These are phyloP conservation scores for Ambrosia artemisiifolia DNA, from an alignment of 129 eudicot species.

Conservation along the genomic window DNA sequence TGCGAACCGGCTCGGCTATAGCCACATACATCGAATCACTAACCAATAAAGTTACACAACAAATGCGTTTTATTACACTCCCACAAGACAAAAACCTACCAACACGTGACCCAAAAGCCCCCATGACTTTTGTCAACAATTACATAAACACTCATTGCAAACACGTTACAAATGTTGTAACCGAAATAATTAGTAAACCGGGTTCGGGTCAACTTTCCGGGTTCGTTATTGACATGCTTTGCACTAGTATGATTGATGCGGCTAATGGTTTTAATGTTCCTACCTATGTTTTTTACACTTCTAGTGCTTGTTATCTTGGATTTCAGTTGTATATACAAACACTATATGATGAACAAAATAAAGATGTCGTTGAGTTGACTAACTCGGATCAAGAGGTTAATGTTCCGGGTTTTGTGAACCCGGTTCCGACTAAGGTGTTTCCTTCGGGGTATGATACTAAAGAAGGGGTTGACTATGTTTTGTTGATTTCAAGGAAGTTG, in stretches of 20 bases:
- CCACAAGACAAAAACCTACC: slow-evolving; percentile 23
- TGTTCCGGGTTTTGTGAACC: slow-evolving; percentile 12
- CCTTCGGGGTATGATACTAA: slow-evolving; percentile 20
- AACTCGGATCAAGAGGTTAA: slow-evolving; percentile 3
- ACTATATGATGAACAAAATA: neutral
- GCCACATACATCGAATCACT: slow-evolving; percentile 19
- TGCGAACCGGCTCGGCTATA: slow-evolving; percentile 14
- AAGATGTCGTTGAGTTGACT: slow-evolving; percentile 6
- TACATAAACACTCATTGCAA: slow-evolving; percentile 27
- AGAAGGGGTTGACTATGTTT: slow-evolving; percentile 18
- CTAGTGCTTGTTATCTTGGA: slow-evolving; percentile 30
- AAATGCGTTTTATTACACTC: slow-evolving; percentile 15
- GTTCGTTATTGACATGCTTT: slow-evolving; percentile 24
- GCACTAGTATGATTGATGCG: slow-evolving; percentile 27
- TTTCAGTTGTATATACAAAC: slow-evolving; percentile 5
- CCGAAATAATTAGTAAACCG: neutral
- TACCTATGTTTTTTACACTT: slow-evolving; percentile 15
- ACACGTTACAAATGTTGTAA: slow-evolving; percentile 9
- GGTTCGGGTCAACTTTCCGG: slow-evolving; percentile 16
- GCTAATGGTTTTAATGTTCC: slow-evolving; percentile 24
- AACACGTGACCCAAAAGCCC: slow-evolving; percentile 20
- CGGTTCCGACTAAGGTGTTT: slow-evolving; percentile 16
- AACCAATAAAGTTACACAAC: neutral
- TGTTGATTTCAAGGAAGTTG: neutral
- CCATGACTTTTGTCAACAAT: slow-evolving; percentile 21